phyloP scores from a whole-genome alignment of 139 green algal species.

The Eudorina sp. region DNA sequence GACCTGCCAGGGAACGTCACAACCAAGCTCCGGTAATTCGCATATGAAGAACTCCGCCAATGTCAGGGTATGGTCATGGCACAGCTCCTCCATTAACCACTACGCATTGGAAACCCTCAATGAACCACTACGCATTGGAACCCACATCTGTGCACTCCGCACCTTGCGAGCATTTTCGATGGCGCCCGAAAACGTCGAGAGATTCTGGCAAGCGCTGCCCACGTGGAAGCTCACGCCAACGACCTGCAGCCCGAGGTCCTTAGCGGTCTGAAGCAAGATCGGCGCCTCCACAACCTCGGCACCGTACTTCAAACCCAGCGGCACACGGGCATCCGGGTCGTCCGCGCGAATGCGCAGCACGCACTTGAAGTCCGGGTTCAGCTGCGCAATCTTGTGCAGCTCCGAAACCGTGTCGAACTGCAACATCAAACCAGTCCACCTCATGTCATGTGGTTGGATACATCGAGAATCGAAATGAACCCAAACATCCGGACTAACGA shows the following conservation, averaged over 20 bases:
- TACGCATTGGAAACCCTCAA: too few species aligned
- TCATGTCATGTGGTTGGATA: too few species aligned
- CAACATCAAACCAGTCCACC: too few species aligned
- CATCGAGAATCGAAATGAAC: too few species aligned
- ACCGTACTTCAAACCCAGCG: slow-evolving; percentile 89
- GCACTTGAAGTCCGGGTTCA: slow-evolving; percentile 75
- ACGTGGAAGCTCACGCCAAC: slow-evolving; percentile 97
- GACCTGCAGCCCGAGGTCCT: slow-evolving; percentile 78
- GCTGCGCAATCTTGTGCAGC: slow-evolving; percentile 90
- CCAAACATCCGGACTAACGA: too few species aligned
- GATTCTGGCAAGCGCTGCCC: slow-evolving; percentile 88
- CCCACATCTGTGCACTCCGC: too few species aligned
- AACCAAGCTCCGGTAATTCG: too few species aligned
- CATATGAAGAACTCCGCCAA: too few species aligned
- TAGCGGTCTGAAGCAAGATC: slow-evolving; percentile 71
- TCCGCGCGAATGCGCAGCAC: slow-evolving; percentile 94
- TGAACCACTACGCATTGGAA: too few species aligned
- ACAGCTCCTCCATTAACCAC: too few species aligned
- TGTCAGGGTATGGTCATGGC: too few species aligned
- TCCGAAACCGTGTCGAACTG: slow-evolving; percentile 93
- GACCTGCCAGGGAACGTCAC: slow-evolving; percentile 49
- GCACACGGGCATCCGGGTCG: slow-evolving; percentile 80
- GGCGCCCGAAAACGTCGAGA: slow-evolving; percentile 81
- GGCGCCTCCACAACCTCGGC: slow-evolving; percentile 79
- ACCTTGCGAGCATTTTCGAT: slow-evolving; percentile 72